These are phyloP conservation scores for Leishmania martiniquensis DNA, from an alignment of 208 protist genomes.

Conservation along the genomic window DNA sequence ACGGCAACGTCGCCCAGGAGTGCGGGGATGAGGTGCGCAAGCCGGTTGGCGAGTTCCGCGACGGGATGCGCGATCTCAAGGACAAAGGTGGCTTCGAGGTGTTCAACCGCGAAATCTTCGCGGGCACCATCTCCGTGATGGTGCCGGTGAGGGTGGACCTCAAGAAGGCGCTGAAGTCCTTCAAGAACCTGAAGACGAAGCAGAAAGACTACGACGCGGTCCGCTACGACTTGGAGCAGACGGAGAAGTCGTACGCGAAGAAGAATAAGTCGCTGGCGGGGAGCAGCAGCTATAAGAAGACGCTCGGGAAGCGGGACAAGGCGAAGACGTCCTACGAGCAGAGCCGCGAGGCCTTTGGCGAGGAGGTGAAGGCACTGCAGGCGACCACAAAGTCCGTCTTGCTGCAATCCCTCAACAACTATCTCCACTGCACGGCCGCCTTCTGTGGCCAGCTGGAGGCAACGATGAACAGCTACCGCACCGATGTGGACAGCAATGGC, in stretches of 20 bases:
- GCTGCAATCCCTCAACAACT: constrained; percentile 51
- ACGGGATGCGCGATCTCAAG: constrained; percentile 64
- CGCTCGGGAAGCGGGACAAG: constrained; percentile 47
- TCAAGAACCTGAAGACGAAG: constrained; percentile 32
- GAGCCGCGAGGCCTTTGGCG: constrained; percentile 34
- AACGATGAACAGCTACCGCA: constrained; percentile 55
- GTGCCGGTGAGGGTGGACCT: constrained; percentile 36
- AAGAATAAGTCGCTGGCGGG: constrained; percentile 63
- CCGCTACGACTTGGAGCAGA: constrained; percentile 53
- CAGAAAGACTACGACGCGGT: constrained; percentile 62
- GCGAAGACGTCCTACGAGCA: constrained; percentile 37
- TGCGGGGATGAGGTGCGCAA: constrained; percentile 27
- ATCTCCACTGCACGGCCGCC: constrained; percentile 43
- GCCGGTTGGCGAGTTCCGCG: constrained; percentile 39
- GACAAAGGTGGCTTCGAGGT: constrained; percentile 54
- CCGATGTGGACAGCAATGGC: constrained; percentile 23
- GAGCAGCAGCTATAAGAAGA: constrained; percentile 57
- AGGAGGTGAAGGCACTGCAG: constrained; percentile 39
- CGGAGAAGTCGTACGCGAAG: constrained; percentile 71
- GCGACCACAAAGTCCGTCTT: constrained; percentile 24
- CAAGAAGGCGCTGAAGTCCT: constrained; percentile 45
- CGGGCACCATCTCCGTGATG: constrained; percentile 31
- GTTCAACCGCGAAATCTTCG: constrained; percentile 62
- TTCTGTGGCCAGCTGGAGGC: constrained; percentile 58
- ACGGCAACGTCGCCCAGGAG: constrained; percentile 50